Evolutionary conservation across 495 filamentous ascomycete species (phyloP), one percentile per base, ranked within the genome.

Genomic region (Aspergillus coremiiformis): DNA sequence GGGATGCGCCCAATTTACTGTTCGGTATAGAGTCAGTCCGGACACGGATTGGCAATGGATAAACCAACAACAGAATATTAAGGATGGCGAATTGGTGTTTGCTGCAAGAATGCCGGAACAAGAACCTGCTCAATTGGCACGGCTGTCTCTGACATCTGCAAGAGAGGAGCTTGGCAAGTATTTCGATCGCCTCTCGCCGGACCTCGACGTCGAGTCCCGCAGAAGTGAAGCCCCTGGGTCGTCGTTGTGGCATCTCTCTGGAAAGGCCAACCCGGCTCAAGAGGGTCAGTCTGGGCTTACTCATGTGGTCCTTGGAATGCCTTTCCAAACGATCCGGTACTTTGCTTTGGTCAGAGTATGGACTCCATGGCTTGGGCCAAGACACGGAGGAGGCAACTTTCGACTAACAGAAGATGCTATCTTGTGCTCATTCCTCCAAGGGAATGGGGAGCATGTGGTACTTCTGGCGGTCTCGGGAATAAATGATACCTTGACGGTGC

Each of bases 351-450:
- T 90, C 12, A 82, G 89, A n/a, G 68, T 86, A 2, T 90, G 84
- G 80, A 76, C 73, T 24, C 83, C 90, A 1, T 97, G 93, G 93
- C 72, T 97, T 12, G 88, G 85, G 0, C 93, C 93, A 19, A 75
- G 89, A 14, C 93, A 98, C 66, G 92, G 92, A 12, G 81, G 77
- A 47, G 66, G 72, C 8, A 64, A 70, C 5, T 86, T 94, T 26
- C 60, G 61, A 5, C 69, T 90, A 21, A 84, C 85, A 29, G 84
- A 88, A 54, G 88, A 95, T 66, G 88, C 84, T 4, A 65, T 98
- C 2, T 61, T 96, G 44, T 86, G 82, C 39, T 89, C 90, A 0
- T 95, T 95, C 60, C 74, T 96, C 10, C 83, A 82, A 17, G 67
- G 63, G 1, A 79, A 88, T 64, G 93, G 93, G 0, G 70, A 80